phyloP scores from a whole-genome alignment of 2,329 filamentous ascomycete genomes.

The Epichloe uncinata region DNA sequence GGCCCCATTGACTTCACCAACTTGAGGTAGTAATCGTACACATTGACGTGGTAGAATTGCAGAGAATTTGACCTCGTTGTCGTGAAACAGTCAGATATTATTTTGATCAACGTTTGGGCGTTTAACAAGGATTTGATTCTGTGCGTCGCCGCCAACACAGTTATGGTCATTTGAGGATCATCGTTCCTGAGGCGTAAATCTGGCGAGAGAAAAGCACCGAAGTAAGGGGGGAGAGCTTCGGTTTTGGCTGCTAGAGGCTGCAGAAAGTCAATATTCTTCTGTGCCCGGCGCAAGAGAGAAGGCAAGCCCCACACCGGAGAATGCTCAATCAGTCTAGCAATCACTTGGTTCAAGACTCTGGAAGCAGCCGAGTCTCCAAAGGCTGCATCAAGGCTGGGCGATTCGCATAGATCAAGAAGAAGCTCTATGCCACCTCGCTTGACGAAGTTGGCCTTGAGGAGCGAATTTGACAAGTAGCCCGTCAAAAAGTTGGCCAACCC shows the following conservation, averaged over 20 bases:
- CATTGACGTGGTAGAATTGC: constrained; percentile 63
- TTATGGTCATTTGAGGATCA: constrained; percentile 21
- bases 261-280: constrained; percentile 54
- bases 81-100: constrained; percentile 62
- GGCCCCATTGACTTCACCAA: constrained; percentile 64
- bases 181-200: constrained; percentile 20
- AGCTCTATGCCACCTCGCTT: constrained; percentile 69
- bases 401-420: constrained; percentile 69
- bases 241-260: constrained; percentile 44
- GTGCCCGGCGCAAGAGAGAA: constrained; percentile 62
- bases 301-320: constrained; percentile 73
- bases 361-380: constrained; percentile 49
- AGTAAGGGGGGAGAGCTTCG: constrained; percentile 53
- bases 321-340: constrained; percentile 67
- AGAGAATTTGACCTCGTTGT: constrained; percentile 49
- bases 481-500: constrained; percentile 64
- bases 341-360: constrained; percentile 57
- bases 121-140: constrained; percentile 68
- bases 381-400: constrained; percentile 60
- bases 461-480: constrained; percentile 60
- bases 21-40: constrained; percentile 70
- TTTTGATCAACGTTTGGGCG: constrained; percentile 61
- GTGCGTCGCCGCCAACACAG: constrained; percentile 53
- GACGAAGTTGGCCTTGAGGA: constrained; percentile 61
- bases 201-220: constrained; percentile 49